These are phyloP conservation scores for Picea abies DNA, from an alignment of 83 land plant genomes.

Conservation along the genomic window DNA sequence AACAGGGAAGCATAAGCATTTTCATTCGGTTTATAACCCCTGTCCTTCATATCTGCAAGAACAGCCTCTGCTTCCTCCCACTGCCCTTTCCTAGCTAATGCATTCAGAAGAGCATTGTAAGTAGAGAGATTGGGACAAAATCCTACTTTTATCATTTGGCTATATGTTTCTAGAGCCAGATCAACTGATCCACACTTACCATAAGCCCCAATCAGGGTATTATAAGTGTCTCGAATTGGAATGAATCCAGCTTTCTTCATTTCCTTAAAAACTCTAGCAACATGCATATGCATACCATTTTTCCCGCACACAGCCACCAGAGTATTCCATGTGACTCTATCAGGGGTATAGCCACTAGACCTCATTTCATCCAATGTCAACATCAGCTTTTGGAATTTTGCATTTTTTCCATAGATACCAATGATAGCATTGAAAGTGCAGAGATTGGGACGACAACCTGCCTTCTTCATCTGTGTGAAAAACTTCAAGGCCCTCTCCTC, in stretches of 20 bases:
- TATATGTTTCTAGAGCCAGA: slow-evolving; percentile 62
- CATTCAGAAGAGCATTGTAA: slow-evolving; percentile 81
- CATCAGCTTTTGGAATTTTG: slow-evolving; percentile 67
- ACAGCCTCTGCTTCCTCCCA: slow-evolving; percentile 74
- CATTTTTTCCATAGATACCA: slow-evolving; percentile 80
- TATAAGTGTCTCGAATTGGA: slow-evolving; percentile 81
- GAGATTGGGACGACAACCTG: slow-evolving; percentile 71
- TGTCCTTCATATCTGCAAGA: slow-evolving; percentile 57
- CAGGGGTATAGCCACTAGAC: slow-evolving; percentile 60
- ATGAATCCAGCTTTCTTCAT: slow-evolving; percentile 80
- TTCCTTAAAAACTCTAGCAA: slow-evolving; percentile 64
- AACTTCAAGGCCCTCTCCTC: slow-evolving; percentile 62
- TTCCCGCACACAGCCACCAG: slow-evolving; percentile 70
- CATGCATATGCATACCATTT: slow-evolving; percentile 60
- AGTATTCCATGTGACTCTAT: slow-evolving; percentile 85
- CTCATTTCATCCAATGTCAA: slow-evolving; percentile 68
- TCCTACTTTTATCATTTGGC: slow-evolving; percentile 75
- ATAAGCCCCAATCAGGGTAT: slow-evolving; percentile 84
- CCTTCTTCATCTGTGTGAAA: slow-evolving; percentile 64
- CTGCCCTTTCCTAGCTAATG: slow-evolving; percentile 78
- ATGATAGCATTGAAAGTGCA: slow-evolving; percentile 86
- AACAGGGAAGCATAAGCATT: slow-evolving; percentile 72
- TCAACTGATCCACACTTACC: slow-evolving; percentile 76
- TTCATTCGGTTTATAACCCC: slow-evolving; percentile 74
- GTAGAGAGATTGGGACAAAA: slow-evolving; percentile 68